These are phyloP conservation scores for Pythium phragmitis DNA, from an alignment of 352 stramenopile species.

Conservation along the genomic window DNA sequence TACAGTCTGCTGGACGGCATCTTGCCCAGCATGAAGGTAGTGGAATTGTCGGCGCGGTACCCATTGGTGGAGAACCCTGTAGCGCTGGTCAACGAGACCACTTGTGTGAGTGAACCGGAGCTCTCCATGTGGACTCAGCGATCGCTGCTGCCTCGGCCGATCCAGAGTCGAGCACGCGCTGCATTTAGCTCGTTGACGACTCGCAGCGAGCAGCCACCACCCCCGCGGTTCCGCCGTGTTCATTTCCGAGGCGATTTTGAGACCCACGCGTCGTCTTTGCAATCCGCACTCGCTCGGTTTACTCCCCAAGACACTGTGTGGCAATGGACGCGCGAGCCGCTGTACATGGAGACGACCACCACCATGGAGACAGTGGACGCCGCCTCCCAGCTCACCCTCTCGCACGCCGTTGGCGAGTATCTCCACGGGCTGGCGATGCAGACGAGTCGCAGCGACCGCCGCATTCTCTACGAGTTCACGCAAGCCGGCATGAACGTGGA, in stretches of 20 bases:
- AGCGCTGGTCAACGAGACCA: conserved; percentile 31
- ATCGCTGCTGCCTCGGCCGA: conserved; percentile 45
- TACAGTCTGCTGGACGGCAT: conserved; percentile 53
- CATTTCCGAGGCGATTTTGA: conserved; percentile 52
- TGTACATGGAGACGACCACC: conserved; percentile 25
- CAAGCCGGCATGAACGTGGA: conserved; percentile 72
- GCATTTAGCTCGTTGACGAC: not conserved
- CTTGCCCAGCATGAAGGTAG: conserved; percentile 50
- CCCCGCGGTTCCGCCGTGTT: conserved; percentile 41
- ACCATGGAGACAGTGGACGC: conserved; percentile 32
- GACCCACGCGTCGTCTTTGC: conserved; percentile 22
- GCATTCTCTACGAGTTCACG: conserved; percentile 75
- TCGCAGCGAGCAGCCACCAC: not conserved
- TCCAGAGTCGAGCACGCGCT: not conserved
- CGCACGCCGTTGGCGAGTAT: conserved; percentile 42
- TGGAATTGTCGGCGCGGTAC: conserved; percentile 49
- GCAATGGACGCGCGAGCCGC: conserved; percentile 37
- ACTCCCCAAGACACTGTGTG: conserved; percentile 32
- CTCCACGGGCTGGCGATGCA: conserved; percentile 39
- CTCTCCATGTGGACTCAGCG: conserved; percentile 16
- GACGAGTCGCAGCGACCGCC: conserved; percentile 43
- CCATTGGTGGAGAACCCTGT: conserved; percentile 36
- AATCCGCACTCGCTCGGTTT: conserved; percentile 32
- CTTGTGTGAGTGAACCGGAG: conserved; percentile 23
- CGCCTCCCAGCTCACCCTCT: conserved; percentile 47